These are phyloP conservation scores for Fomitopsis betulina DNA, from an alignment of 1,284 basidiomycete species.

Conservation along the genomic window DNA sequence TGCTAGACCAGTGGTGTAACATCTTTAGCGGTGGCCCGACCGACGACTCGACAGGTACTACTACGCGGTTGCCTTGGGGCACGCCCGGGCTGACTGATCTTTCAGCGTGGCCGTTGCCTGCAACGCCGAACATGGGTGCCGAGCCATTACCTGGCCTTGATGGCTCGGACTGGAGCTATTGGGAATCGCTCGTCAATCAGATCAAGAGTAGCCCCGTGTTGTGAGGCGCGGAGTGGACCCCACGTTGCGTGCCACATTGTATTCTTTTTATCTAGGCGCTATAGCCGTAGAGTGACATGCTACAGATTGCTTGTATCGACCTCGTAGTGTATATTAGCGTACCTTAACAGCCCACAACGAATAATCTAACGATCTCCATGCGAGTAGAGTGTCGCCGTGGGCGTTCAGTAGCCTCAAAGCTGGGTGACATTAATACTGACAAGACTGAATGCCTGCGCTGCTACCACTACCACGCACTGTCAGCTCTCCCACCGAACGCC, in stretches of 20 bases:
- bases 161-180: slow-evolving; percentile 74
- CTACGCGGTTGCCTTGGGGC: slow-evolving; percentile 54
- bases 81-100: slow-evolving; percentile 54
- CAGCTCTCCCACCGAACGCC: background rate
- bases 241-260: background rate
- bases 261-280: background rate
- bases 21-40: slow-evolving; percentile 61
- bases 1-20: slow-evolving; percentile 80
- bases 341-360: background rate
- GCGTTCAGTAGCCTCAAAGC: background rate
- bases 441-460: background rate
- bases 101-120: slow-evolving; percentile 45
- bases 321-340: background rate
- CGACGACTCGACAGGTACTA: slow-evolving; percentile 45
- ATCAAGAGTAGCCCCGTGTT: slow-evolving; percentile 52
- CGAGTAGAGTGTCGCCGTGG: background rate
- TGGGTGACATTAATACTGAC: background rate
- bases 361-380: background rate
- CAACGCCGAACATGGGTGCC: slow-evolving; percentile 15
- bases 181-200: slow-evolving; percentile 76
- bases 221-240: background rate
- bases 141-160: slow-evolving; percentile 43
- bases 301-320: background rate
- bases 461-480: background rate
- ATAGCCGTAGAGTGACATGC: background rate